Evolutionary conservation across 768 basidiomycete species (phyloP), one percentile per base, ranked within the genome.

Genomic region (Grammothele lineata): DNA sequence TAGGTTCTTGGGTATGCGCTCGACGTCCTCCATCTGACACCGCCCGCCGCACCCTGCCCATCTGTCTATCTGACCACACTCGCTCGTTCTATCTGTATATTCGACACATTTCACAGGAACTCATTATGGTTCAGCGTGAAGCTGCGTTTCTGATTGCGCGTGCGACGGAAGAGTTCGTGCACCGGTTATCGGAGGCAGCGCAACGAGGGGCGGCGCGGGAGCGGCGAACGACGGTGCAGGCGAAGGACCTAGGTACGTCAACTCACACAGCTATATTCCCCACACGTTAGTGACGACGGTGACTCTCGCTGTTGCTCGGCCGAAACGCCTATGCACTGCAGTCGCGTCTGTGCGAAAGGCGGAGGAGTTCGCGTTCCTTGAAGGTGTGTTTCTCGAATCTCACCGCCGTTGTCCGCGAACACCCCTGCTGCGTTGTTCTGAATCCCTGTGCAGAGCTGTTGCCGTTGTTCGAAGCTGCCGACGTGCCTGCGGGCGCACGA

Each of bases 161-260:
- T 22, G 91, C 91, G 5, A 84, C 92, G 45, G 92, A 95, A 66
- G 85, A 91, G 63, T 94, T 95, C 54, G 84, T 94, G 43, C 82
- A 79, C 62, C 76, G 82, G 40, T 67, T 94, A 23, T 75, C 78
- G 25, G 79, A 85, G 46, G 85, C 87, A 5, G 79, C 77, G n/a
- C 81, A 87, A 53, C 75, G 70, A 43, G 74, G 81, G 12, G 88
- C 92, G 5, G 74, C 77, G 47, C 69, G 78, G 43, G 89, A 92
- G 51, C 84, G 80, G 54, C 70, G 92, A 50, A 64, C 78, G 23
- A 92, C 82, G 0, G 77, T 93, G 15, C 87, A 89, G 60, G 77
- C 87, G 54, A 80, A 76, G 51, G 92, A 95, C 63, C 66, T 93
- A 37, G 85, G 92, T 91, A 57, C 54, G 77, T 69, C 22, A 8